Conservation (phyloP, 345 rosid genomes). For the Eucalyptus cladocalyx region DNA sequence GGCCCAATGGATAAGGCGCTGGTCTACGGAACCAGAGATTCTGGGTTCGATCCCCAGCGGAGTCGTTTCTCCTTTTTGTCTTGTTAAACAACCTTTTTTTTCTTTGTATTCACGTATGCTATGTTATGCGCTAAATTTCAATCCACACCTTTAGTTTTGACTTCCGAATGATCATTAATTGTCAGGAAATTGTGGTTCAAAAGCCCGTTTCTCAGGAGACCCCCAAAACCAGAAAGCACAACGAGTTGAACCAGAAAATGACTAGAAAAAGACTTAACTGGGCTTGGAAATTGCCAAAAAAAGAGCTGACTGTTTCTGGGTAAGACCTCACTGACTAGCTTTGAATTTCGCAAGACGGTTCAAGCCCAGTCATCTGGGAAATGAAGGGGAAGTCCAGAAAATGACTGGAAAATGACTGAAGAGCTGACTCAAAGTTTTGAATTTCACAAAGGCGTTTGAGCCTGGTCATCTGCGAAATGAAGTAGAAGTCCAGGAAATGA, state of each 20-base stretch:
- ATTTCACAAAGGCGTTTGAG: neutral
- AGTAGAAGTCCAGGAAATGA: neutral
- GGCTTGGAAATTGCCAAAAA: neutral
- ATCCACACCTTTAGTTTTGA: neutral
- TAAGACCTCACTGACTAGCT: neutral
- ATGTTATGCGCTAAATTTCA: neutral
- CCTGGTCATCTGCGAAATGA: neutral
- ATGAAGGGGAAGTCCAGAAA: neutral
- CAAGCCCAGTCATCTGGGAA: neutral
- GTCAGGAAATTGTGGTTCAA: neutral
- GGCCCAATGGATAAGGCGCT: slow-evolving; percentile 97
- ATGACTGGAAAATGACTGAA: neutral
- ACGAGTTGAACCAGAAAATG: neutral
- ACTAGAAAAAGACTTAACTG: neutral
- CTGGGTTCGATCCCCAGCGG: slow-evolving; percentile 41
- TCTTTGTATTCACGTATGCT: neutral
- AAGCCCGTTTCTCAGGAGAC: neutral
- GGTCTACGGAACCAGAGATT: slow-evolving; percentile 87
- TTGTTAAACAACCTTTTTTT: neutral
- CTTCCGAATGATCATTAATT: neutral
- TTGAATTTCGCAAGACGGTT: neutral
- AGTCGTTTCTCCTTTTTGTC: slow-evolving; percentile 11
- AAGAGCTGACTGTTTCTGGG: neutral
- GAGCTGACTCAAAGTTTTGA: neutral
- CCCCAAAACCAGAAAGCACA: neutral